Base-by-base conservation (phyloP, 371 early-diverging fungal species). In the Mortierella sp. region DNA sequence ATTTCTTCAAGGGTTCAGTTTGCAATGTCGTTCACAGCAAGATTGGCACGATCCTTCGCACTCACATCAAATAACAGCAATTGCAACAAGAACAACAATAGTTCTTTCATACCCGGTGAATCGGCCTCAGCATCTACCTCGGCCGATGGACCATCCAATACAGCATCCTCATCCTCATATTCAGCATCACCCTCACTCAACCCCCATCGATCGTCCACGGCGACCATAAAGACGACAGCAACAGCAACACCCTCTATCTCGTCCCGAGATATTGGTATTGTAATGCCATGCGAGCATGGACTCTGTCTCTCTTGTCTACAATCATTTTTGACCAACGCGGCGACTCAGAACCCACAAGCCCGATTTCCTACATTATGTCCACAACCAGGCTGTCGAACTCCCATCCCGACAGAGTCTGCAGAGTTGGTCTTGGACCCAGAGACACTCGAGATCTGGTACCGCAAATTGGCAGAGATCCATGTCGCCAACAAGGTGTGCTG, bases 401-500 rank as follows among this genome's bases (percentile, higher is more conserved):
- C 76, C 0, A 76, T 76, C 44, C 76, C 76, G 1, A 60, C 62
- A 15, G 76, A 76, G 27, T 76, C 65, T 27, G 76, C 70, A 7
- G 76, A 76, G 21, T 37, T 69, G 48, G 76, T 76, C 24, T 27
- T 76, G 28, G 70, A 76, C 14, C 15, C 44, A 14, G 55, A 56
- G 11, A 55, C 50, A 3, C 43, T 76, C 9, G 76, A 76, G 42
- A 49, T 60, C 3, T 76, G 76, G 76, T 76, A 76, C 64, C 50
- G 76, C 0, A 76, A 70, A 44, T 47, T 76, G 15, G 76, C 76
- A 19, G 76, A 76, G 55, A 52, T 76, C 31, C 61, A 76, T 53
- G 76, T 76, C 5, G 76, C 76, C 5, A 76, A 76, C 47, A 76
- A 76, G 58, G 70, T 69, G 34, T 76, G 69, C 21, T 76, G 76